Evolutionary conservation across 352 stramenopile species (phyloP).

Genomic region (Phytophthora pisi): DNA sequence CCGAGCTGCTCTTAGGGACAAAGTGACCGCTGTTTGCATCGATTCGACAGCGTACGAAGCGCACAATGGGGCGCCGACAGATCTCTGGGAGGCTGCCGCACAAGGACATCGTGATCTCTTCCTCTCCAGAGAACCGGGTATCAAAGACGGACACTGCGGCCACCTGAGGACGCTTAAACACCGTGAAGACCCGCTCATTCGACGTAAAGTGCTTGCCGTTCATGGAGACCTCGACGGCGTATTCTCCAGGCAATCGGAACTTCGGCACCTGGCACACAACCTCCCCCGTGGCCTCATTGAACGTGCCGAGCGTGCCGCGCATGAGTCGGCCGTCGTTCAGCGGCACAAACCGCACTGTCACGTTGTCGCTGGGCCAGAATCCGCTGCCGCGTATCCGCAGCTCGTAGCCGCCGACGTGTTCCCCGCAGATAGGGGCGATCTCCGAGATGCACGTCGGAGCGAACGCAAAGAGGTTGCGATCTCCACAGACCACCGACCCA

Average conservation of each 20-base stretch:
- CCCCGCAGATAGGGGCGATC: conserved; percentile 56
- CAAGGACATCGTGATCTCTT: conserved; percentile 42
- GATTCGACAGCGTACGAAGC: conserved; percentile 43
- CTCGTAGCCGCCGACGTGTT: conserved; percentile 62
- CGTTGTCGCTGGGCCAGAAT: conserved; percentile 80
- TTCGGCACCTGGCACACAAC: conserved; percentile 71
- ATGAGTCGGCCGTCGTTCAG: conserved; percentile 59
- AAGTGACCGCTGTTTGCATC: conserved; percentile 9
- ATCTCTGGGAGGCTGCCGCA: conserved; percentile 48
- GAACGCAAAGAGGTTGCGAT: conserved; percentile 63
- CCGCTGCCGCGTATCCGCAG: conserved; percentile 68
- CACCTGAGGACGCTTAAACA: conserved; percentile 52
- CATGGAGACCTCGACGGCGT: conserved; percentile 76
- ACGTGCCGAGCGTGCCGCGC: conserved; percentile 54
- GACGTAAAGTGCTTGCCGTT: conserved; percentile 82
- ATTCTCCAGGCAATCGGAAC: conserved; percentile 67
- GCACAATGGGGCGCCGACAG: conserved; percentile 39
- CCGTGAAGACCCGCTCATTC: conserved; percentile 60
- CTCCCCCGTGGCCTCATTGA: conserved; percentile 41
- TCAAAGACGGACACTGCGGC: conserved; percentile 51
- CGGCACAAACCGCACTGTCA: conserved; percentile 79
- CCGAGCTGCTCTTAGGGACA: neutral
- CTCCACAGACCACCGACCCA: conserved; percentile 52
- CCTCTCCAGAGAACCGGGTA: conserved; percentile 36
- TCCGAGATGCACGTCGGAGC: conserved; percentile 56